Conservation (phyloP, 441 rosid species). For the Biscutella laevigata region DNA sequence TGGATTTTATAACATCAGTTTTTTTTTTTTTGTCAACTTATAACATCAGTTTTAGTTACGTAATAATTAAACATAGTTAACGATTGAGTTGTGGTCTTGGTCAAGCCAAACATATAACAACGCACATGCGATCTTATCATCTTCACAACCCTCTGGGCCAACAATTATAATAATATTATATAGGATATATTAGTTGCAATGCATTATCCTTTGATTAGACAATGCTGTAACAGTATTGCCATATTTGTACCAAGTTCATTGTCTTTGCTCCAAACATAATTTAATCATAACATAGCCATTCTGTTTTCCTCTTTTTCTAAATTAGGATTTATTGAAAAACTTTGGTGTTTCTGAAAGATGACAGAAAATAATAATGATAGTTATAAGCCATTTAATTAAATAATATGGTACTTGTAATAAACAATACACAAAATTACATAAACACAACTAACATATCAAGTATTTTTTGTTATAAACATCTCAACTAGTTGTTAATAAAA, state of each 20-base stretch:
- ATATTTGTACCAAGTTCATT: neutral
- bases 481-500: neutral
- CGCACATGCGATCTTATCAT: conserved; percentile 25
- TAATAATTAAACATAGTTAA: neutral
- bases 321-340: neutral
- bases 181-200: neutral
- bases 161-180: no score
- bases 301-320: neutral
- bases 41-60: neutral
- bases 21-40: no score
- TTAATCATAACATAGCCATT: neutral
- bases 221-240: conserved; percentile 4
- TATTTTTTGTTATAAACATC: no score
- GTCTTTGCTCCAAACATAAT: neutral
- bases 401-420: neutral
- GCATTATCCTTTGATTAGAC: conserved; percentile 17
- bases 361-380: no score
- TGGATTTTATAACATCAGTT: no score
- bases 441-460: no score
- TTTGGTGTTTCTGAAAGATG: no score
- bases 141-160: conserved; percentile 5
- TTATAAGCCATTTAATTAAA: no score
- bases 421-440: no score
- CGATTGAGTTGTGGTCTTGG: neutral
- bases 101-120: conserved; percentile 1